Percentiles rank a stretch among this genome's conserved stretches.
These are phyloP conservation scores for Melaleuca alternifolia DNA, from an alignment of 345 rosid genomes.

Conservation along the genomic window DNA sequence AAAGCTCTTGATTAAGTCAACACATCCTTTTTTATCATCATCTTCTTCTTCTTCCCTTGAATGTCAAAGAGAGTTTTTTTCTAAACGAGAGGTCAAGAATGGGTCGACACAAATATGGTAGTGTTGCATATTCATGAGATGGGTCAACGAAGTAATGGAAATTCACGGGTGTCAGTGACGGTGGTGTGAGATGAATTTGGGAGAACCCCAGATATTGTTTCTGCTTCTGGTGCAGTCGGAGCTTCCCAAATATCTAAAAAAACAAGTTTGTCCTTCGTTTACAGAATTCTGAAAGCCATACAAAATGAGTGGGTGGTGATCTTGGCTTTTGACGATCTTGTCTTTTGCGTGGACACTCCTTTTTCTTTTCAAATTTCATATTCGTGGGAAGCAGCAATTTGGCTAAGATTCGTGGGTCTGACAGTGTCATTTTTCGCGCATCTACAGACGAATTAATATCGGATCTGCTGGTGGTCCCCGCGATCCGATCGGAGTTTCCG, in stretches of 20 bases:
- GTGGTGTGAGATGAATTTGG: background rate
- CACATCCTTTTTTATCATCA: background rate
- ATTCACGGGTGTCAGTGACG: background rate
- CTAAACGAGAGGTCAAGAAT: background rate
- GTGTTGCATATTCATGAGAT: background rate
- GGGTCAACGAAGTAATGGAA: background rate
- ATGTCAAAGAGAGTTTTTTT: background rate
- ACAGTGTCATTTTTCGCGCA: background rate
- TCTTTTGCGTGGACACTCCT: background rate
- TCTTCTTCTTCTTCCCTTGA: background rate
- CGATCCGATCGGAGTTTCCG: background rate
- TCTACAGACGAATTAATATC: background rate
- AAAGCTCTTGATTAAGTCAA: background rate
- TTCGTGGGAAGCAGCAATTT: background rate
- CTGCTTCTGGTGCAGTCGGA: background rate
- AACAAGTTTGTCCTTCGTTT: background rate
- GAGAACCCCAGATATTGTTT: background rate
- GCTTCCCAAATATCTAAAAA: background rate
- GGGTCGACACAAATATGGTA: background rate
- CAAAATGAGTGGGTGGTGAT: background rate
- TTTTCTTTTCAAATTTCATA: background rate
- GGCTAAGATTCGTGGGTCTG: background rate
- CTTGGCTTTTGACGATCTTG: background rate
- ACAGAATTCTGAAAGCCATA: background rate
- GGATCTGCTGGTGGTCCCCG: background rate